Conservation (phyloP, 75 land plant genomes). For the Selaginella tamariscina region DNA sequence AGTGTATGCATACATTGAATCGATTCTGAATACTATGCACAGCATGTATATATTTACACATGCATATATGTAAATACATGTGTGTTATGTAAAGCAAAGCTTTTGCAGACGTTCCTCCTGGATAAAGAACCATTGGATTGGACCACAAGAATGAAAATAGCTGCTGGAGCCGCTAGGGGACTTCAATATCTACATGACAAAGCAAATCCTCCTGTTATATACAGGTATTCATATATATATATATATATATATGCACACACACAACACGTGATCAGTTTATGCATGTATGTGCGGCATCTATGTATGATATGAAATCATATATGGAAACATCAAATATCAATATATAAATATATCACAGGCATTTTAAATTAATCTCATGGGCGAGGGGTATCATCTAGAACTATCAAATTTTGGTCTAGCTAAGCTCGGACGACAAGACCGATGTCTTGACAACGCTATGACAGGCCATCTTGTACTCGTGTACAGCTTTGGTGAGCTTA, state of each 20-base stretch:
- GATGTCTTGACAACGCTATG: constrained; percentile 80
- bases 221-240: no score
- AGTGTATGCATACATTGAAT: no score
- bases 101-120: neutral
- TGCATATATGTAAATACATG: no score
- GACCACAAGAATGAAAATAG: neutral
- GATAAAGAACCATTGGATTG: neutral
- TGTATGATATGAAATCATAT: no score
- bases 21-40: no score
- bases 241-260: no score
- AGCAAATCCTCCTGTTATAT: neutral
- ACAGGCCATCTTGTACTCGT: constrained; percentile 64
- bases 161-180: neutral
- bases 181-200: neutral
- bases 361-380: constrained; percentile 55
- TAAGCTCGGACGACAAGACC: constrained; percentile 81
- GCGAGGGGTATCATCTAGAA: constrained; percentile 60
- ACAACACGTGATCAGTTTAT: no score
- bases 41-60: no score
- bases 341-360: no score
- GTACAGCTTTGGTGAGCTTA: constrained; percentile 52
- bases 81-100: no score
- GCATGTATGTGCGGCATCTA: no score
- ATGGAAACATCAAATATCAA: no score
- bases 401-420: constrained; percentile 78